Evolutionary conservation across 208 protist species (phyloP), one percentile per base, ranked within the genome.

Genomic region (Wallacemonas sp.): DNA sequence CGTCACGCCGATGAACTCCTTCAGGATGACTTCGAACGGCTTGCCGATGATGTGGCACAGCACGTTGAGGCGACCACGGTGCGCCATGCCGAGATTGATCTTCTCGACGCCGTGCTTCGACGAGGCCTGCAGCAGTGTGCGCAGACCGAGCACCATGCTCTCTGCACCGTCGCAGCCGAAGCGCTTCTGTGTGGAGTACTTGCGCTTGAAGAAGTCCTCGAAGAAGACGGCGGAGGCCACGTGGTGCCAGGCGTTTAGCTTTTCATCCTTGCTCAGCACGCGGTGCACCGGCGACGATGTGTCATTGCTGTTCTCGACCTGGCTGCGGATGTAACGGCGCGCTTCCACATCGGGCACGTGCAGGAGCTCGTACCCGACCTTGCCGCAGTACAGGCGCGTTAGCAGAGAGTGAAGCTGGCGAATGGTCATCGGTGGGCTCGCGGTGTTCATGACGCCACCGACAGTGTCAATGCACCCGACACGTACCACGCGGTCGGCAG

Each of bases 51-150:
- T 92, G 74, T 99, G 98, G 60, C 79, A 91, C 6, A 99, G 86
- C 15, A 99, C 95, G 69, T 99, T 98, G 9, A 99, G 91, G 50
- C 97, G 87, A 30, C 97, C 98, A 60, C 98, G 93, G 74, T 99
- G 98, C 24, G 98, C 95, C 98, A 99, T 99, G 71, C 98, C 98
- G 0, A 99, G 79, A 45, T 99, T 98, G 38, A 99, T 81, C 22
- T 83, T 79, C 53, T 97, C 81, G 0, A 98, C 87, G 50, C 98
- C 98, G 30, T 87, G 72, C 19, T 85, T 61, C 3, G 89, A 75
- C 10, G 91, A 83, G 33, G 66, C 62, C 67, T 98, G 92, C 44
- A 99, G 89, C 45, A 99, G 69, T 5, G 85, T 70, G 60, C 95
- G 96, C 59, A 99, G 91, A 29, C 97, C 97, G 26, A 98, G 85